Evolutionary conservation across 2,329 filamentous ascomycete genomes (phyloP).

Genomic region (Xylaria digitata): DNA sequence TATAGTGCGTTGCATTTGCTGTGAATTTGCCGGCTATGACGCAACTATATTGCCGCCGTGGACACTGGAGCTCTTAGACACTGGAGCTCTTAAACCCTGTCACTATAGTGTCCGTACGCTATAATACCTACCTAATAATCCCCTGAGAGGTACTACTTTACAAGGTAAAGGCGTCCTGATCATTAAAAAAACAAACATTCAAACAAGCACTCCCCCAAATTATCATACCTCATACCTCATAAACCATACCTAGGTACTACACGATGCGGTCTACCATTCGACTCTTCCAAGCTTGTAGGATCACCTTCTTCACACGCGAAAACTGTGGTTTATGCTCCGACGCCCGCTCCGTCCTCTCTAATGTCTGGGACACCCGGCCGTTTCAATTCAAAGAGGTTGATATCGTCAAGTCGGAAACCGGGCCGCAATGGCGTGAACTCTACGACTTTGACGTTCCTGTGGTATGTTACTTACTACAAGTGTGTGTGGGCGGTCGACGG

Average conservation of each 20-base stretch:
- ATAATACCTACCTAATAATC: no score
- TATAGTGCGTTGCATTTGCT: not conserved
- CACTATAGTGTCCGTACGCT: no score
- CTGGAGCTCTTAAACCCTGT: no score
- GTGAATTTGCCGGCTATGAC: constrained; percentile 25
- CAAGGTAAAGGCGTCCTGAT: no score
- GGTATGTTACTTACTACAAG: constrained; percentile 58
- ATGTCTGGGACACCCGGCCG: constrained; percentile 73
- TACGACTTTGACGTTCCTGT: constrained; percentile 88
- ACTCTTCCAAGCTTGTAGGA: constrained; percentile 67
- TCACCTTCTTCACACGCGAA: constrained; percentile 80
- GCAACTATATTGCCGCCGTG: constrained; percentile 10
- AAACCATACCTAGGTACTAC: not conserved
- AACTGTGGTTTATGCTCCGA: constrained; percentile 77
- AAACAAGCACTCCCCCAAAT: no score
- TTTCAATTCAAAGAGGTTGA: constrained; percentile 78
- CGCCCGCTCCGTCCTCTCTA: constrained; percentile 74
- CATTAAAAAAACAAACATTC: no score
- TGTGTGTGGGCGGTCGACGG: no score
- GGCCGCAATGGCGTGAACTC: constrained; percentile 72
- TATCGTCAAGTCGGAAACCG: constrained; percentile 71
- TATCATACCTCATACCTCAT: no score
- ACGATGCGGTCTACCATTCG: constrained; percentile 64
- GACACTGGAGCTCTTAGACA: not conserved
- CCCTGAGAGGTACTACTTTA: no score